Base-by-base conservation (phyloP, 225 moss, liverwort and hornwort genomes). In the Bryoerythrophyllum caledonicum region DNA sequence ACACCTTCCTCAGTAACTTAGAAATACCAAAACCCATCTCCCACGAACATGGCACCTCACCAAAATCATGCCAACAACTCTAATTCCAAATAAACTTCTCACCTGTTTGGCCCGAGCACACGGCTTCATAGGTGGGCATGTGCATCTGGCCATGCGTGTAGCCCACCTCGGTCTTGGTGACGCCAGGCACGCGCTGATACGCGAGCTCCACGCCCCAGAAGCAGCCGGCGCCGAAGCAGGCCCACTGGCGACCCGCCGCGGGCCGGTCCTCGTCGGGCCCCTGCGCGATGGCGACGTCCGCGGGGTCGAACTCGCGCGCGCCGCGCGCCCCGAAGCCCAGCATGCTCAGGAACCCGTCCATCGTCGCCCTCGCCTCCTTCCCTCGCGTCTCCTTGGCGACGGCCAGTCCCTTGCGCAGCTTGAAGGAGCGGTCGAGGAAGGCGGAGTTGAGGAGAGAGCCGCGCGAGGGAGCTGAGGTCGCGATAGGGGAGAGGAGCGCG, bases 161-260 rank as follows among this genome's bases (percentile, higher is more conserved):
- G 7, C 84, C 84, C 0, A 84, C 84, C 56, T 78, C 84, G 2
- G 74, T 84, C 5, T 46, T 81, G 27, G 72, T 38, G 46, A 84
- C 81, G 8, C 84, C 81, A 0, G 81, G 74, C 48, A 81, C 40
- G 35, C 84, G 80, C 71, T 84, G 84, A 48, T 44, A 84, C 60
- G 84, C 84, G 2, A 84, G 84, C 71, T 84, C 84, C 60, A 84
- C 81, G 41, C 84, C 84, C 84, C 78, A 84, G 51, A 84, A 84
- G 35, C 84, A 84, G 28, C 84, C 81, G 25, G 82, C 82, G 46
- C 78, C 78, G 16, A 82, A 82, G 37, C 78, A 74, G 0, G 82
- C 82, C 4, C 78, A 78, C 15, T 84, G 60, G 1, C 60, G 38
- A 8, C 74, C 81, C 4, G 48, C 16, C 20, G 69, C 71, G 7